A percentile compares a stretch with the other conserved stretches of the same genome.
Evolutionary conservation across 2,329 filamentous ascomycete species (phyloP).

Genomic region (Neopestalotiopsis sp.): DNA sequence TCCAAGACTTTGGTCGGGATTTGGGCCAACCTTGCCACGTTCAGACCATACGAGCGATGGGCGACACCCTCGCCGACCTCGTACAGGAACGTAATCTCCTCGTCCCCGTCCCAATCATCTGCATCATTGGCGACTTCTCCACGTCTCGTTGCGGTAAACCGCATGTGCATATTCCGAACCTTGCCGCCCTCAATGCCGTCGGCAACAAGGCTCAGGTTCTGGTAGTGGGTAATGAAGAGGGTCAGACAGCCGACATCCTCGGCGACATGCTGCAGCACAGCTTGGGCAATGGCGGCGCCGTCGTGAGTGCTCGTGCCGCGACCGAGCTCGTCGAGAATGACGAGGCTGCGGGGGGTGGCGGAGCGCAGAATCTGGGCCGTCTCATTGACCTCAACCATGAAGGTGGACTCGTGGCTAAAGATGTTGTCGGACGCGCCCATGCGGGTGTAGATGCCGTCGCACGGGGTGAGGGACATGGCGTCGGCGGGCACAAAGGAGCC

Average conservation of each 20-base stretch:
- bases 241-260: slow-evolving; percentile 77
- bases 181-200: slow-evolving; percentile 65
- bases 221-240: slow-evolving; percentile 98
- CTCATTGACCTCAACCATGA: slow-evolving; percentile 97
- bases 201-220: slow-evolving; percentile 76
- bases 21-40: slow-evolving; percentile 86
- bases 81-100: slow-evolving; percentile 93
- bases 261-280: slow-evolving; percentile 86
- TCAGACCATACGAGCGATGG: slow-evolving; percentile 91
- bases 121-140: slow-evolving; percentile 2
- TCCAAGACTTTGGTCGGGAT: slow-evolving; percentile 80
- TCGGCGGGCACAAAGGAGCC: slow-evolving; percentile 91
- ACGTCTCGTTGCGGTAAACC: slow-evolving; percentile 61
- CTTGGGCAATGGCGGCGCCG: slow-evolving; percentile 92
- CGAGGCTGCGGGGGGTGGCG: slow-evolving; percentile 81
- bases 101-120: slow-evolving; percentile 53
- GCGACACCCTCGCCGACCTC: slow-evolving; percentile 90
- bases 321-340: slow-evolving; percentile 94
- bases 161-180: slow-evolving; percentile 93
- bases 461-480: slow-evolving; percentile 75
- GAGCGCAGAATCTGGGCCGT: slow-evolving; percentile 89
- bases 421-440: slow-evolving; percentile 98
- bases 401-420: slow-evolving; percentile 91
- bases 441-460: slow-evolving; percentile 92
- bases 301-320: slow-evolving; percentile 94